Percentiles rank a stretch among this genome's conserved stretches.
Evolutionary conservation across 2,329 filamentous ascomycete species (phyloP).

Genomic region (Kalaharituber pfeilii): DNA sequence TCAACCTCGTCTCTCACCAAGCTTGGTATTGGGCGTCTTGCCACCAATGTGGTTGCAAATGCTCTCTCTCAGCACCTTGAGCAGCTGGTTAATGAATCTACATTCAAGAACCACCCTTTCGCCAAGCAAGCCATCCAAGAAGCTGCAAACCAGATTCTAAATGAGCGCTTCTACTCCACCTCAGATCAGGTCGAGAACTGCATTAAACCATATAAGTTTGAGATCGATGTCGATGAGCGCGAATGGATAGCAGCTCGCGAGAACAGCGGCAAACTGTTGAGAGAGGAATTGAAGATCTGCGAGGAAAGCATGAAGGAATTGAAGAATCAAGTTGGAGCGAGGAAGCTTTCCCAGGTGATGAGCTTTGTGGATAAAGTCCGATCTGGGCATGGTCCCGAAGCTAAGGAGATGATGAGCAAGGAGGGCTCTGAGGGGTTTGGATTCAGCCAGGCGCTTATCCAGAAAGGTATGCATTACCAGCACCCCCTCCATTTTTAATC

Average conservation of each 20-base stretch:
- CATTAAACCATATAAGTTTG: slow-evolving; percentile 97
- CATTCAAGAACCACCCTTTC: slow-evolving; percentile 78
- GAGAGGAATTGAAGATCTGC: slow-evolving; percentile 69
- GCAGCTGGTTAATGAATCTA: slow-evolving; percentile 57
- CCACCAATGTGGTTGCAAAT: slow-evolving; percentile 76
- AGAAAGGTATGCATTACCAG: slow-evolving; percentile 46
- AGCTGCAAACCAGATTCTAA: slow-evolving; percentile 73
- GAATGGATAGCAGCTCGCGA: slow-evolving; percentile 80
- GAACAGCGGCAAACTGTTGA: slow-evolving; percentile 63
- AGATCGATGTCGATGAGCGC: slow-evolving; percentile 79
- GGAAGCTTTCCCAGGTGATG: slow-evolving; percentile 79
- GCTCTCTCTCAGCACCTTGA: slow-evolving; percentile 77
- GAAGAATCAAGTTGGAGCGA: slow-evolving; percentile 61
- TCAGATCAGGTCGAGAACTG: slow-evolving; percentile 97
- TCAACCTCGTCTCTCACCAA: slow-evolving; percentile 83
- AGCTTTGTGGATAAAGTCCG: slow-evolving; percentile 77
- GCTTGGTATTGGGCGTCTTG: slow-evolving; percentile 77
- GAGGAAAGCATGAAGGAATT: slow-evolving; percentile 59
- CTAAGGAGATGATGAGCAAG: slow-evolving; percentile 64
- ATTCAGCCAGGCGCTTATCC: slow-evolving; percentile 73
- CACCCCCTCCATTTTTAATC: background rate
- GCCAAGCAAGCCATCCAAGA: slow-evolving; percentile 85
- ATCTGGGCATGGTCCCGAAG: slow-evolving; percentile 52
- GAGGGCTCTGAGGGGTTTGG: slow-evolving; percentile 63
- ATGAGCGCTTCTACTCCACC: slow-evolving; percentile 90